Base-by-base conservation (phyloP, 176 grass and related monocot species). In the Carex myosuroides region DNA sequence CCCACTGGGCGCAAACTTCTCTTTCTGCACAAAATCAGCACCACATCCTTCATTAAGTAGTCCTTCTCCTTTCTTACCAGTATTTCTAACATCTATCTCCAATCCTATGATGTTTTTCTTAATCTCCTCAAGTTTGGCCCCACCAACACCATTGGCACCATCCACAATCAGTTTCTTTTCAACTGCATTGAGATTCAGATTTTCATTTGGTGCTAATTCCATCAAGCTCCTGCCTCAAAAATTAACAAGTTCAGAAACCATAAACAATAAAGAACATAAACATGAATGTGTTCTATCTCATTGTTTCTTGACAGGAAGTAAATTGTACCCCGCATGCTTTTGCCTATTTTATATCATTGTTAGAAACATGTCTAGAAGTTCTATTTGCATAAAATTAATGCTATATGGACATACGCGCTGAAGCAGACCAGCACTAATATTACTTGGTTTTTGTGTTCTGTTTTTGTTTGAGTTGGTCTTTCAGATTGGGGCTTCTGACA, bases 11-110 rank as follows among this genome's bases (percentile, higher is more conserved):
- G 80, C 60, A 83, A 93, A 86, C 67, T 94, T 94, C 79, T 94
- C 92, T 79, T 98, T 98, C 78, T 98, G 95, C 82, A 98, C 95
- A 88, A 92, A 98, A 89, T 98, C 95, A 2, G 95, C 95, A 24
- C 95, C 95, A 41, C 95, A 98, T 37, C 71, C 85, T 53, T 94
- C 90, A 86, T 98, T 98, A 16, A 98, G 95, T 91, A 98, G 48
- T 42, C 92, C 95, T 88, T 98, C 91, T 90, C 88, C 90, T 78
- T 91, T 84, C 79, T 88, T 93, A 64, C 91, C 92, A 18, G 91
- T 82, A 82, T 98, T 94, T 85, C 86, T 93, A 53, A 94, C 86
- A 71, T 13, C 14, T 86, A 98, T 88, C 48, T 94, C 64, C 79
- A 98, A 33, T 46, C 87, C 85, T 35, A 65, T 72, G 4, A 98